Percentiles rank a stretch among this genome's conserved stretches.
Evolutionary conservation across 1,284 basidiomycete species (phyloP).

Genomic region (Malassezia pachydermatis): DNA sequence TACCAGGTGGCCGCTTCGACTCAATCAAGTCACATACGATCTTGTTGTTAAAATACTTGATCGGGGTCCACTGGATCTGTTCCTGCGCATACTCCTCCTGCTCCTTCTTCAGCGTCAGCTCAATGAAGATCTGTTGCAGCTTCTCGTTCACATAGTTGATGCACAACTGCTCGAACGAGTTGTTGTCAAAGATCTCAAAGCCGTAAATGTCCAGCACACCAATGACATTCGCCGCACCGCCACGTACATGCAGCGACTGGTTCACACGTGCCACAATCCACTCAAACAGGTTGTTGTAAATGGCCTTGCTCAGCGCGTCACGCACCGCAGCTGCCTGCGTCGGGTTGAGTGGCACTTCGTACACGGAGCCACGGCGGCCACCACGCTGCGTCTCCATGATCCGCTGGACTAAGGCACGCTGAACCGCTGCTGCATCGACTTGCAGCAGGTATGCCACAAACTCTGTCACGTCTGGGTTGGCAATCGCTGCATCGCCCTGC

Average conservation of each 20-base stretch:
- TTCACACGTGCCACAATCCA: slow-evolving; percentile 98
- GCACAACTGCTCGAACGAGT: slow-evolving; percentile 97
- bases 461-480: slow-evolving; percentile 80
- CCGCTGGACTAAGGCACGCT: slow-evolving; percentile 74
- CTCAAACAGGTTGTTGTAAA: slow-evolving; percentile 98
- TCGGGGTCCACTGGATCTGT: slow-evolving; percentile 98
- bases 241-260: slow-evolving; percentile 81
- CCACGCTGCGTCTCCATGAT: slow-evolving; percentile 73
- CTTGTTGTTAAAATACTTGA: slow-evolving; percentile 55
- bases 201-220: slow-evolving; percentile 86
- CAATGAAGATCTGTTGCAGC: slow-evolving; percentile 90
- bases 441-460: slow-evolving; percentile 94
- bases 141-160: slow-evolving; percentile 99
- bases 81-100: slow-evolving; percentile 98
- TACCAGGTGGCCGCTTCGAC: slow-evolving; percentile 85
- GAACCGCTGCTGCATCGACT: slow-evolving; percentile 64
- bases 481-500: slow-evolving; percentile 72
- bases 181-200: slow-evolving; percentile 97
- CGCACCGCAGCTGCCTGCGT: slow-evolving; percentile 78
- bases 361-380: slow-evolving; percentile 82
- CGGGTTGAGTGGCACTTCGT: slow-evolving; percentile 90
- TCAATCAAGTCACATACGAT: slow-evolving; percentile 98
- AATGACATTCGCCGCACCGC: slow-evolving; percentile 69
- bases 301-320: slow-evolving; percentile 86
- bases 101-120: slow-evolving; percentile 94